Conservation (phyloP, 495 filamentous ascomycete genomes). For the Aspergillus nanangensis region DNA sequence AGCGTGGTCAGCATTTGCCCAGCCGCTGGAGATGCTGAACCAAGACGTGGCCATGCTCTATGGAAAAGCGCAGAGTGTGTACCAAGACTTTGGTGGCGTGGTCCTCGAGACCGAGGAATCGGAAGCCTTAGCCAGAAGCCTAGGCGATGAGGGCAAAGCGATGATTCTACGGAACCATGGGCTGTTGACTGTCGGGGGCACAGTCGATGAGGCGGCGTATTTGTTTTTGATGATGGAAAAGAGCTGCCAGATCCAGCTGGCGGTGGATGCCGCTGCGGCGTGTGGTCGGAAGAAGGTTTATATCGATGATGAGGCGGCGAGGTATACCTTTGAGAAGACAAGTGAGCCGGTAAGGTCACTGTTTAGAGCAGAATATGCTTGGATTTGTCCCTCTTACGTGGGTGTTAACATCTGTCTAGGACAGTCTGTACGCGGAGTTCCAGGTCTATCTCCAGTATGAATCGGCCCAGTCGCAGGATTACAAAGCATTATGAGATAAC, state of each 20-base stretch:
- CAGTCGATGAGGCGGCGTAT: constrained; percentile 54
- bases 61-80: constrained; percentile 22
- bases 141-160: constrained; percentile 47
- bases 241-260: constrained; percentile 53
- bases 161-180: constrained; percentile 57
- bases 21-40: constrained; percentile 19
- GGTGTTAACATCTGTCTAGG: too few species aligned
- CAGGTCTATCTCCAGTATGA: too few species aligned
- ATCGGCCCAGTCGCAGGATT: too few species aligned
- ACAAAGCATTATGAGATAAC: too few species aligned
- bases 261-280: constrained; percentile 48
- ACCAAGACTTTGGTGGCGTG: constrained; percentile 37
- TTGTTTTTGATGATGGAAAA: constrained; percentile 55
- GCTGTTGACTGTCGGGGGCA: constrained; percentile 50
- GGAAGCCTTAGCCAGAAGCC: constrained; percentile 45
- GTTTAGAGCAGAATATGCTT: too few species aligned
- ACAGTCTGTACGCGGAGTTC: too few species aligned
- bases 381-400: too few species aligned
- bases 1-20: constrained; percentile 22
- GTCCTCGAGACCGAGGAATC: constrained; percentile 54
- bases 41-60: constrained; percentile 1
- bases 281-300: constrained; percentile 46
- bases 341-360: neutral
- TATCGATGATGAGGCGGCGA: constrained; percentile 7
- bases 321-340: neutral